Percentiles rank a stretch among this genome's conserved stretches.
phyloP scores from a whole-genome alignment of 768 basidiomycete genomes.

The Suillus paluster region DNA sequence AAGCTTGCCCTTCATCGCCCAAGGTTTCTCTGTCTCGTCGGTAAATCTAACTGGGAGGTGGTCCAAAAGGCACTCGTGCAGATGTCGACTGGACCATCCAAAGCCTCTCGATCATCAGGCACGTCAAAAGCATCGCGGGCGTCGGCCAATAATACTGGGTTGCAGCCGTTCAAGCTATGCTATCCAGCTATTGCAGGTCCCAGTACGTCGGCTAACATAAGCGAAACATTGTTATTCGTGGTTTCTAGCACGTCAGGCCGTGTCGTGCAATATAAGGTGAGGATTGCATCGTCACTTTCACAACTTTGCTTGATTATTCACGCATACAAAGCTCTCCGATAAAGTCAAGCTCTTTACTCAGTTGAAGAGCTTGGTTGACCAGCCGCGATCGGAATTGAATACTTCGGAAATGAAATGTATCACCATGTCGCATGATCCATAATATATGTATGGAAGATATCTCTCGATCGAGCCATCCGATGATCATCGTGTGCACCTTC shows the following conservation, averaged over 20 bases:
- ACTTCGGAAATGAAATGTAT: conserved; percentile 12
- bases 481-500: not conserved
- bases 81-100: conserved; percentile 21
- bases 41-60: conserved; percentile 64
- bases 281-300: conserved; percentile 17
- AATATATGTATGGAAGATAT: not conserved
- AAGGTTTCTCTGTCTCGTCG: conserved; percentile 76
- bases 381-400: conserved; percentile 17
- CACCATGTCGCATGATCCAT: not conserved
- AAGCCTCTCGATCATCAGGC: not conserved
- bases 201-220: not conserved
- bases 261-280: conserved; percentile 73
- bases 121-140: conserved; percentile 13
- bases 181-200: conserved; percentile 16
- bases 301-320: not conserved
- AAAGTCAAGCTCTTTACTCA: conserved; percentile 48
- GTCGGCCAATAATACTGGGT: conserved; percentile 20
- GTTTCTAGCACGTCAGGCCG: conserved; percentile 79
- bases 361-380: conserved; percentile 34
- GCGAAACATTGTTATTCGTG: conserved; percentile 75
- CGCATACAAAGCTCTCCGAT: conserved; percentile 41
- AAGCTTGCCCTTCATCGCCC: conserved; percentile 67
- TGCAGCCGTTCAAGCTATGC: conserved; percentile 28
- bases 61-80: conserved; percentile 42
- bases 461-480: not conserved